phyloP scores from a whole-genome alignment of 2,329 filamentous ascomycete species.

The Trichoderma sp. region DNA sequence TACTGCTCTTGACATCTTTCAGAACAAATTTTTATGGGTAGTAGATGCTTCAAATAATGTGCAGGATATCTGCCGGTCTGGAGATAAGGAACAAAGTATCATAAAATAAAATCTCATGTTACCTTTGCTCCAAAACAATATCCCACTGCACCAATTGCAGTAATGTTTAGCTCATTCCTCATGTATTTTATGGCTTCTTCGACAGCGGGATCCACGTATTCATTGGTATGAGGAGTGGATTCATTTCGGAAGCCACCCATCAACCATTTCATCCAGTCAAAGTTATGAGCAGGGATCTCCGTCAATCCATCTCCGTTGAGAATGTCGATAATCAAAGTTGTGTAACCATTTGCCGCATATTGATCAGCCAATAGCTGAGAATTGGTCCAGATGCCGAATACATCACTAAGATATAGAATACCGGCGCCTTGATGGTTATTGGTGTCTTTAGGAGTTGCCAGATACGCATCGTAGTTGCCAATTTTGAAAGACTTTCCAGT shows the following conservation, averaged over 20 bases:
- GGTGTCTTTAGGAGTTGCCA: constrained; percentile 46
- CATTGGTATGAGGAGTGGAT: constrained; percentile 43
- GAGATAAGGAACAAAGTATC: neutral
- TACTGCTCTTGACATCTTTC: neutral
- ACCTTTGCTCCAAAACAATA: neutral
- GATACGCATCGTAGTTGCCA: constrained; percentile 47
- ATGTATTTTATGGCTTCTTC: neutral
- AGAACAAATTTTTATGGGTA: neutral
- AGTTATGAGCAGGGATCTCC: constrained; percentile 30
- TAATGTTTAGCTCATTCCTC: neutral
- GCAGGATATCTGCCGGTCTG: neutral
- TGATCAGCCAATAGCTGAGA: constrained; percentile 45
- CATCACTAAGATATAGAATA: constrained; percentile 41
- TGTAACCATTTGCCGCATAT: constrained; percentile 43
- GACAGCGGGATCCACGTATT: constrained; percentile 37
- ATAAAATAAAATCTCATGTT: neutral
- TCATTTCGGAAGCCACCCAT: constrained; percentile 47
- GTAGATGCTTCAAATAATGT: neutral
- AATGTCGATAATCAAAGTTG: constrained; percentile 40
- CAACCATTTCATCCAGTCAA: constrained; percentile 39
- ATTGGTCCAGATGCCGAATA: constrained; percentile 43
- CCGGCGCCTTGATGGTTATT: constrained; percentile 32
- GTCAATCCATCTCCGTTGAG: constrained; percentile 41
- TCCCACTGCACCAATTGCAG: neutral
- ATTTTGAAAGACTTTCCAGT: constrained; percentile 50